phyloP scores from a whole-genome alignment of 73 alveolate genomes.

The Paramecium sonneborni region DNA sequence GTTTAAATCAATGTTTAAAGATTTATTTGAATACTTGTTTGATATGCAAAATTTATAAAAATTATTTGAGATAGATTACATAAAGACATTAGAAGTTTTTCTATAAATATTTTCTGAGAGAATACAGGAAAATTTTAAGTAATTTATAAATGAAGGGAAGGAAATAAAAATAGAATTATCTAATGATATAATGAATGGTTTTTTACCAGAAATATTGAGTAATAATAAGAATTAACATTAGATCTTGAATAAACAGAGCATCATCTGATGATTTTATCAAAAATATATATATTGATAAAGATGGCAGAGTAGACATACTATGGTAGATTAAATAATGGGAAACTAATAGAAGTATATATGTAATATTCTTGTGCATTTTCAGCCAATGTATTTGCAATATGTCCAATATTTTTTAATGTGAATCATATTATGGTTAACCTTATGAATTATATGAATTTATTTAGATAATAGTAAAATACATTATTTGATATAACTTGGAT shows the following conservation, averaged over 20 bases:
- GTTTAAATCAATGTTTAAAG: conserved; percentile 22
- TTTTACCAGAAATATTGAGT: background rate
- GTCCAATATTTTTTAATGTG: background rate
- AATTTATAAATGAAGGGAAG: background rate
- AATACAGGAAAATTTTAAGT: background rate
- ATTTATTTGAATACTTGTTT: conserved; percentile 29
- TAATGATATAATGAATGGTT: background rate
- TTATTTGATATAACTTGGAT: conserved; percentile 31
- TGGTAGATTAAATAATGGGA: background rate
- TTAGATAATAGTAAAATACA: background rate
- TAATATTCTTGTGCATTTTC: conserved; percentile 12
- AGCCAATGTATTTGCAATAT: background rate
- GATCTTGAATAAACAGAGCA: background rate
- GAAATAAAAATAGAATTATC: background rate
- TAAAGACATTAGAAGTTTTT: background rate
- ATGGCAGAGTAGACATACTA: background rate
- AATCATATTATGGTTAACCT: background rate
- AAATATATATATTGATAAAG: background rate
- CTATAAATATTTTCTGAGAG: background rate
- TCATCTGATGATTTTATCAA: background rate
- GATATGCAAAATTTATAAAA: background rate
- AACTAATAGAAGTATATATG: background rate
- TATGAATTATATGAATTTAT: background rate
- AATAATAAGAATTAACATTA: background rate
- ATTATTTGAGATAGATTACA: conserved; percentile 10